Percentiles rank a stretch among this genome's conserved stretches.
Conservation (phyloP, 2,329 filamentous ascomycete species). For the Colletotrichum tanaceti region DNA sequence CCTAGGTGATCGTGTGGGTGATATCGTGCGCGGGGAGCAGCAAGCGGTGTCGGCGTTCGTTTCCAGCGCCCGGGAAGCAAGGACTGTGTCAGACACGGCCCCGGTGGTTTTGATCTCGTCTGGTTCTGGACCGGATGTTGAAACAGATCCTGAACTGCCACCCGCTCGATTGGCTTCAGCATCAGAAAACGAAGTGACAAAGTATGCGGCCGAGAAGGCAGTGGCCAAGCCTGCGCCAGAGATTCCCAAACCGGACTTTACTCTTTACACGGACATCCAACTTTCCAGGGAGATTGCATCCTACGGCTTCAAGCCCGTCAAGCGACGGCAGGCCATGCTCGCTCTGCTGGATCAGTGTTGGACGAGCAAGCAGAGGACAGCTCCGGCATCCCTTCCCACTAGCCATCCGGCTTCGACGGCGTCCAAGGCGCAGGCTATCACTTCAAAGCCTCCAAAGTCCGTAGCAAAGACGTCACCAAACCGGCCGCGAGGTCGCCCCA, state of each 20-base stretch:
- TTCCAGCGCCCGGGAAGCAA: background rate
- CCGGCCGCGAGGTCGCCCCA: constrained; percentile 53
- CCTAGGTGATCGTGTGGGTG: background rate
- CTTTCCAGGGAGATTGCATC: constrained; percentile 70
- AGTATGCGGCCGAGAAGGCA: background rate
- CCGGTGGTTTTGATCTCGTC: constrained; percentile 5
- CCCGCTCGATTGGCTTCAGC: background rate
- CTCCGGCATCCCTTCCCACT: constrained; percentile 43
- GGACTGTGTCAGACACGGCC: too few relatives aligned
- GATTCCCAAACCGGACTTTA: constrained; percentile 64
- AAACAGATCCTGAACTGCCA: background rate
- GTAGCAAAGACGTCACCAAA: constrained; percentile 41
- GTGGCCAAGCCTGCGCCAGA: background rate
- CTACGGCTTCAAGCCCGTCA: constrained; percentile 80
- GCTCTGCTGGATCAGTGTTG: constrained; percentile 77
- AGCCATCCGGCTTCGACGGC: constrained; percentile 30
- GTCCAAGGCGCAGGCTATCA: constrained; percentile 8
- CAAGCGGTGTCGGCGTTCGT: background rate
- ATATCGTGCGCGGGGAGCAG: background rate
- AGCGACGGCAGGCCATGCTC: constrained; percentile 76
- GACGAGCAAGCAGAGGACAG: constrained; percentile 62
- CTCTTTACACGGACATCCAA: constrained; percentile 70
- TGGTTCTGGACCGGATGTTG: background rate
- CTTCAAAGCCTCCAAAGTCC: constrained; percentile 30
- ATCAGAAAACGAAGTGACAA: background rate